Percentiles rank a stretch among this genome's conserved stretches.
These are phyloP conservation scores for Besnoitia besnoiti DNA, from an alignment of 169 alveolate species.

Conservation along the genomic window DNA sequence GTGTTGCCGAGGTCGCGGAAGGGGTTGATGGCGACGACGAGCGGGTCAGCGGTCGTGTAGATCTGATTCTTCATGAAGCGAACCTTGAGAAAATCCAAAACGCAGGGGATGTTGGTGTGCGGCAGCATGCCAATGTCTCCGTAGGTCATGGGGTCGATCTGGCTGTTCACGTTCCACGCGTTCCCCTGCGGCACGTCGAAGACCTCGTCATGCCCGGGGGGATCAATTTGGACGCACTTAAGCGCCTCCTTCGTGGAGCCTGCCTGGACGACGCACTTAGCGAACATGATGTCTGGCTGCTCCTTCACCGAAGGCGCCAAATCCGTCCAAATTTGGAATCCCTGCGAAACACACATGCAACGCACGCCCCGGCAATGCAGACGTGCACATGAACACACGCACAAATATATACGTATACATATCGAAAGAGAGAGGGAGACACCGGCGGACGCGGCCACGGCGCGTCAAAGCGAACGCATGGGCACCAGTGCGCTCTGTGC, in stretches of 20 bases:
- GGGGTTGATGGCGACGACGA: constrained; percentile 91
- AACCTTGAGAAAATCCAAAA: constrained; percentile 85
- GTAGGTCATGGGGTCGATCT: constrained; percentile 91
- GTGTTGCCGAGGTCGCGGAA: constrained; percentile 90
- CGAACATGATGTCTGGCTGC: constrained; percentile 89
- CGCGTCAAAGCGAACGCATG: too few relatives aligned
- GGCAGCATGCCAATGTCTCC: constrained; percentile 93
- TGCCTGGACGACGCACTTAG: constrained; percentile 89
- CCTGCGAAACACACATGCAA: constrained; percentile 71
- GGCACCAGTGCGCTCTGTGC: background rate
- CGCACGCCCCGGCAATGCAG: background rate
- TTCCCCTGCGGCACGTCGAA: constrained; percentile 85
- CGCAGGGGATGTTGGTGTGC: constrained; percentile 91
- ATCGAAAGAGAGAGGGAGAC: too few relatives aligned
- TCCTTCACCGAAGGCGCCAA: constrained; percentile 89
- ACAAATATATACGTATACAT: too few relatives aligned
- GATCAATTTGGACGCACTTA: constrained; percentile 85
- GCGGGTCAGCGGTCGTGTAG: constrained; percentile 91
- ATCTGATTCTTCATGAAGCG: constrained; percentile 88
- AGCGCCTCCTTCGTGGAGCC: constrained; percentile 84
- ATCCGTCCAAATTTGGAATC: constrained; percentile 90
- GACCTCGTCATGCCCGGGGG: constrained; percentile 71
- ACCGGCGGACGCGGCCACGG: too few relatives aligned
- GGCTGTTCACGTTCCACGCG: constrained; percentile 88
- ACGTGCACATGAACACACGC: too few relatives aligned